Evolutionary conservation across 257 asterid species (phyloP).

Genomic region (Fraxinus cuspidata): DNA sequence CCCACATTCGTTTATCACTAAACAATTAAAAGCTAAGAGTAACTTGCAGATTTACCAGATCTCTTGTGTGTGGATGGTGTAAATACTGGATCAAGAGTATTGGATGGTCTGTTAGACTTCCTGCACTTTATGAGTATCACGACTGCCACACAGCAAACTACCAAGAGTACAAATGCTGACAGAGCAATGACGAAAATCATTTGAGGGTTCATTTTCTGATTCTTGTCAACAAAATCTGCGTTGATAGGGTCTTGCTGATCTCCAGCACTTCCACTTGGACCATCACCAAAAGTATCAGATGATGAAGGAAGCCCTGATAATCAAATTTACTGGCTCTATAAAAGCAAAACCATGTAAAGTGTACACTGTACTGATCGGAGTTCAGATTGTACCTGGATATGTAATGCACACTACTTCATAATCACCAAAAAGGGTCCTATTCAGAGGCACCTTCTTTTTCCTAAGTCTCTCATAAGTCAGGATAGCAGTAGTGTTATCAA

Average conservation of each 20-base stretch:
- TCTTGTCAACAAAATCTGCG: slow-evolving; percentile 58
- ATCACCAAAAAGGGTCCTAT: slow-evolving; percentile 85
- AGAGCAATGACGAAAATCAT: slow-evolving; percentile 68
- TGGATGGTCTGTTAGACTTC: slow-evolving; percentile 62
- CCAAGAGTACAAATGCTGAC: slow-evolving; percentile 79
- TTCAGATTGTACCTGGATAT: slow-evolving; percentile 71
- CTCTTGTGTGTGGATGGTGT: slow-evolving; percentile 66
- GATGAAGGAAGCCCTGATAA: slow-evolving; percentile 80
- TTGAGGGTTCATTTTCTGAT: slow-evolving; percentile 70
- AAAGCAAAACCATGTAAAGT: background rate
- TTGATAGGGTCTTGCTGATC: slow-evolving; percentile 72
- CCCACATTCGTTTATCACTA: background rate
- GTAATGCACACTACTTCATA: slow-evolving; percentile 60
- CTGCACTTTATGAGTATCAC: slow-evolving; percentile 73
- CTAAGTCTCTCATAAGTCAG: slow-evolving; percentile 80
- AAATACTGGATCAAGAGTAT: slow-evolving; percentile 77
- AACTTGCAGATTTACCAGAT: slow-evolving; percentile 52
- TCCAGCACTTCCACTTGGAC: slow-evolving; percentile 76
- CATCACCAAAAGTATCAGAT: slow-evolving; percentile 57
- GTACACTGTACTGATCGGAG: background rate
- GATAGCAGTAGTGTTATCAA: slow-evolving; percentile 87
- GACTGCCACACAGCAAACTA: slow-evolving; percentile 69
- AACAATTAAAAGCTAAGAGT: slow-evolving; percentile 13
- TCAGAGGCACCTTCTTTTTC: slow-evolving; percentile 81
- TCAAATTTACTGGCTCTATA: background rate